Base-by-base conservation (phyloP, 768 basidiomycete genomes). In the Chlorophyllum brunneum region DNA sequence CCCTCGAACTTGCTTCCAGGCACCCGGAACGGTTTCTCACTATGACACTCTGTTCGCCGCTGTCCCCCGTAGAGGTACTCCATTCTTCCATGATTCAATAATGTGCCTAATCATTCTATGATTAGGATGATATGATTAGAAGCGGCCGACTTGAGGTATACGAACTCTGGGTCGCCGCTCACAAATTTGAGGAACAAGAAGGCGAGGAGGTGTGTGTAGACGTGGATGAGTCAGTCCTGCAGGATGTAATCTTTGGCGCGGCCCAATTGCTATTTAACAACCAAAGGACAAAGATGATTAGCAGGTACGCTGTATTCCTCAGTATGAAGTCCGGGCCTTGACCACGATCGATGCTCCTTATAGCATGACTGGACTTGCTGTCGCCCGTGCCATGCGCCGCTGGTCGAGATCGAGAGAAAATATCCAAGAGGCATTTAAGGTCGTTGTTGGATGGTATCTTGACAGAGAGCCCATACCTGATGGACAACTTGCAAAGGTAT, bases 21-120 rank as follows among this genome's bases (percentile, higher is more conserved):
- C 63, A 66, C 51, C 70, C 72, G 3, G 56, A 66, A 5, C 54
- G 56, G 34, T 61, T 69, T 4, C 57, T 63, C 20, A 72, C 72
- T 0, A 57, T 74, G 20, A 68, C 63, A 3, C 42, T 74, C n/a
- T 68, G 70, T 56, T 71, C 72, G 0, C 70, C 70, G 10, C 50
- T 69, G 31, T 54, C 70, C 0, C 59, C 63, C 2, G 55, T 55
- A 10, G 71, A 74, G 62, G 71, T 71, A 44, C 7, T 30, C 15
- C n/a, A n/a, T 34, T 26, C 16, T 16, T 23, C 16, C 22, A 16
- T 16, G 8, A 7, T 7, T 31, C 11, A 26, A 29, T 27, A 9
- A 16, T 22, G 24, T 22, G n/a, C 13, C 26, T 27, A 16, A n/a
- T 41, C 2, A 30, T 41, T 23, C 26, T 5, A 26, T 4, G 54